phyloP scores from a whole-genome alignment of 2,329 filamentous ascomycete species.

The Colletotrichum salicis region DNA sequence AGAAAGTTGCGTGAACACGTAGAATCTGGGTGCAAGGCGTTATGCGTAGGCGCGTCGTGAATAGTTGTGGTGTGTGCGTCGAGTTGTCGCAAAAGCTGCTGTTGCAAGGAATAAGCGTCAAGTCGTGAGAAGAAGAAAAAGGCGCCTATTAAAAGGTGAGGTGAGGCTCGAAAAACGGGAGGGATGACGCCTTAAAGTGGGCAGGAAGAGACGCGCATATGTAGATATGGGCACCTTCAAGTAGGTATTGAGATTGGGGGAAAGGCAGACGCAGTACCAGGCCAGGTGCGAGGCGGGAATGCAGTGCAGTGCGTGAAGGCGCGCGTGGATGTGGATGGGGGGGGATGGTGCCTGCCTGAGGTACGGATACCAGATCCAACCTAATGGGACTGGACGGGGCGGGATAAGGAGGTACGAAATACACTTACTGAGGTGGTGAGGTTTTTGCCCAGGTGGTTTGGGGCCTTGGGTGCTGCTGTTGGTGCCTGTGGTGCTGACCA shows the following conservation, averaged over 20 bases:
- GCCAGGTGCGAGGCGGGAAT: constrained; percentile 34
- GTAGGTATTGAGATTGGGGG: constrained; percentile 1
- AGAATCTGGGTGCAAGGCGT: not conserved
- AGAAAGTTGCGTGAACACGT: not conserved
- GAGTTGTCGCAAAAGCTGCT: not conserved
- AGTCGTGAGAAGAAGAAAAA: not conserved
- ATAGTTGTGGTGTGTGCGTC: not conserved
- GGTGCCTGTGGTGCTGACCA: constrained; percentile 21
- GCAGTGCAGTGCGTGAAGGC: constrained; percentile 17
- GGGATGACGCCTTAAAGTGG: constrained; percentile 7
- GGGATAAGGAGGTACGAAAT: not conserved
- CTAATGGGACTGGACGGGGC: not conserved
- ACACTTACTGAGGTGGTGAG: not conserved
- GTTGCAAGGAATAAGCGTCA: not conserved
- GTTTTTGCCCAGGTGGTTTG: constrained; percentile 1
- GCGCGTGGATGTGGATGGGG: not conserved
- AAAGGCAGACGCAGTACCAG: constrained; percentile 15
- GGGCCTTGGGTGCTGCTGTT: not conserved
- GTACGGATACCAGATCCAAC: not conserved
- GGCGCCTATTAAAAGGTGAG: not conserved
- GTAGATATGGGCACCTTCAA: constrained; percentile 1
- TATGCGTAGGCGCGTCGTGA: not conserved
- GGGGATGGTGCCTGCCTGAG: constrained; percentile 17
- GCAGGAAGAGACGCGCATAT: constrained; percentile 21
- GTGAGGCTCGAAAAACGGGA: not conserved